These are phyloP conservation scores for Tylopilus intermedius DNA, from an alignment of 768 basidiomycete genomes.

Conservation along the genomic window DNA sequence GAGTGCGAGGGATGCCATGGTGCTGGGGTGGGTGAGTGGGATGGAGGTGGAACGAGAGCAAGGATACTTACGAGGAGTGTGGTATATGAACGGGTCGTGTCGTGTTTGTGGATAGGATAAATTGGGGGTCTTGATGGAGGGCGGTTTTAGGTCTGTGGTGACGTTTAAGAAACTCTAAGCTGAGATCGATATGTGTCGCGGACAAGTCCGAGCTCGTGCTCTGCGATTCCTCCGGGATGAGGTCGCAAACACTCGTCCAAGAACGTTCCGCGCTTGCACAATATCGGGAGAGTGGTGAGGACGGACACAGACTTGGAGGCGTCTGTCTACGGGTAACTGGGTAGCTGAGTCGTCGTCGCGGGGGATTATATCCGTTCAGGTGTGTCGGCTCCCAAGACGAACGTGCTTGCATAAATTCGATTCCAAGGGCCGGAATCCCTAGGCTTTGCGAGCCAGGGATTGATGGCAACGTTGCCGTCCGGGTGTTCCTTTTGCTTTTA, in stretches of 20 bases:
- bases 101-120: constrained; percentile 57
- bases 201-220: constrained; percentile 31
- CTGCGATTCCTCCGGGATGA: constrained; percentile 29
- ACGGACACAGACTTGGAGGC: background rate
- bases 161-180: constrained; percentile 48
- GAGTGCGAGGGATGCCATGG: constrained; percentile 54
- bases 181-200: constrained; percentile 33
- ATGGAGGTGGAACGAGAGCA: constrained; percentile 7
- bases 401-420: constrained; percentile 32
- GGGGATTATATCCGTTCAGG: constrained; percentile 17
- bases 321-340: constrained; percentile 13
- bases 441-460: constrained; percentile 9
- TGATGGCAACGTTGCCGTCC: constrained; percentile 6
- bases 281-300: constrained; percentile 24
- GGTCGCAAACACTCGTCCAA: constrained; percentile 23
- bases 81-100: constrained; percentile 56
- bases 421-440: constrained; percentile 9
- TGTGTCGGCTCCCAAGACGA: constrained; percentile 25
- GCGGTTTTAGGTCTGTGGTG: constrained; percentile 54
- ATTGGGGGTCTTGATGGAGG: constrained; percentile 41
- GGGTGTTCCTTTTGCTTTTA: constrained; percentile 25
- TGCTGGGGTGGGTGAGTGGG: constrained; percentile 31
- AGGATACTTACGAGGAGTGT: constrained; percentile 35
- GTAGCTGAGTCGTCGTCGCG: constrained; percentile 16
- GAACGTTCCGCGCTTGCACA: background rate